These are phyloP conservation scores for Dactylonectria estremocensis DNA, from an alignment of 2,329 filamentous ascomycete species.

Conservation along the genomic window DNA sequence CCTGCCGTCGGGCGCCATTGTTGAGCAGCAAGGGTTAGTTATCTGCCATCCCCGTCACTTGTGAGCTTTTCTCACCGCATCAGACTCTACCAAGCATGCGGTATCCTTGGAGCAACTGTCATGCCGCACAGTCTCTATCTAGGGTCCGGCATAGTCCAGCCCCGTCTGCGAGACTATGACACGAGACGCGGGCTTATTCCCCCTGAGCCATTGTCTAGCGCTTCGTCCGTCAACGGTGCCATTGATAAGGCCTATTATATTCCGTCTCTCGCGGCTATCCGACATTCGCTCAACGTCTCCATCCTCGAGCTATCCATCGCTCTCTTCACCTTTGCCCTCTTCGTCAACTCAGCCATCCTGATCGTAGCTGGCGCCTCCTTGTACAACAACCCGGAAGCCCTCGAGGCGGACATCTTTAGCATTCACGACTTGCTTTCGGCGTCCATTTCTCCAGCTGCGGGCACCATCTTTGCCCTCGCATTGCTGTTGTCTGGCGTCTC, in stretches of 20 bases:
- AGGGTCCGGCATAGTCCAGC: slow-evolving; percentile 78
- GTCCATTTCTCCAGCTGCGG: slow-evolving; percentile 81
- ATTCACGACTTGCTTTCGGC: slow-evolving; percentile 81
- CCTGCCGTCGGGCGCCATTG: slow-evolving; percentile 71
- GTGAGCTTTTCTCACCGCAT: slow-evolving; percentile 29
- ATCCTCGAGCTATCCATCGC: slow-evolving; percentile 79
- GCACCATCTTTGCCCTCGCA: slow-evolving; percentile 86
- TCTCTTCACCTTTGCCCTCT: slow-evolving; percentile 87
- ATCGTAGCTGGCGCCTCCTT: slow-evolving; percentile 86
- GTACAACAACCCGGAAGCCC: slow-evolving; percentile 73
- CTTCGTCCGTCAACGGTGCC: slow-evolving; percentile 49
- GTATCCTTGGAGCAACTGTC: slow-evolving; percentile 83
- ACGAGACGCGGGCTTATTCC: slow-evolving; percentile 68
- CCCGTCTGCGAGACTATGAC: slow-evolving; percentile 76
- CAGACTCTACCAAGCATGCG: slow-evolving; percentile 77
- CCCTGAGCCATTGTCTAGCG: slow-evolving; percentile 44
- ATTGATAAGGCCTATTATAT: slow-evolving; percentile 73
- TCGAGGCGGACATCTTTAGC: slow-evolving; percentile 83
- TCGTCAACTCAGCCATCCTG: slow-evolving; percentile 87
- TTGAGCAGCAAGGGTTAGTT: slow-evolving; percentile 68
- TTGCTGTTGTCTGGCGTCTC: slow-evolving; percentile 85
- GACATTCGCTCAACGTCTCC: slow-evolving; percentile 80
- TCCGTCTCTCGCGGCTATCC: slow-evolving; percentile 81
- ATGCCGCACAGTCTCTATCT: slow-evolving; percentile 81
- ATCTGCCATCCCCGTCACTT: background rate